A percentile compares a stretch with the other conserved stretches of the same genome.
Evolutionary conservation across 2,329 filamentous ascomycete species (phyloP).

Genomic region (Nothophoma quercina): DNA sequence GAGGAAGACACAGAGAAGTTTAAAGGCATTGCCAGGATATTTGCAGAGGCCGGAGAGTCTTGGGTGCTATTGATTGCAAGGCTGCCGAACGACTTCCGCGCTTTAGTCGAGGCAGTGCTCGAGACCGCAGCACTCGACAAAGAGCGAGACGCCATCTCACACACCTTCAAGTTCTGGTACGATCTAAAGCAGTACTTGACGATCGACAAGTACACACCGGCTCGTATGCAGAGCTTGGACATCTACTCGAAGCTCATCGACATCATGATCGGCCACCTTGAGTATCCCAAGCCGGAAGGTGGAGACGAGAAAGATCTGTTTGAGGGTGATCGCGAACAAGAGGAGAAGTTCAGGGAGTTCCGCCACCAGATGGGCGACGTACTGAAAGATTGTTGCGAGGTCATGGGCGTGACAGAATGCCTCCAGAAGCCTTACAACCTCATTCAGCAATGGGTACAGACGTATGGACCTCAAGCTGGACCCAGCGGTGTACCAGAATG

Average conservation of each 20-base stretch:
- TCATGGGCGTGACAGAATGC: conserved; percentile 92
- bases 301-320: conserved; percentile 84
- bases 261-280: conserved; percentile 87
- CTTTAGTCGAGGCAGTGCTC: conserved; percentile 87
- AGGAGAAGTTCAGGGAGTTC: conserved; percentile 97
- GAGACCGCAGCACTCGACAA: conserved; percentile 88
- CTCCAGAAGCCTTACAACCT: conserved; percentile 85
- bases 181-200: conserved; percentile 97
- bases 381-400: conserved; percentile 94
- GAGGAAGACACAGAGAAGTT: conserved; percentile 86
- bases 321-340: conserved; percentile 91
- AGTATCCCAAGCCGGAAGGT: conserved; percentile 81
- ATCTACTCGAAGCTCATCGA: conserved; percentile 91
- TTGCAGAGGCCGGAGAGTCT: conserved; percentile 90
- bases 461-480: conserved; percentile 78
- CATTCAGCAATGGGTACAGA: conserved; percentile 87
- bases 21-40: conserved; percentile 87
- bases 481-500: conserved; percentile 84
- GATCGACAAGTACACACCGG: conserved; percentile 85
- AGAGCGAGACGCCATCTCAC: conserved; percentile 88
- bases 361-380: conserved; percentile 97
- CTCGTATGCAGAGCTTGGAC: conserved; percentile 77
- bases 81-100: conserved; percentile 80
- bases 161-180: conserved; percentile 98
- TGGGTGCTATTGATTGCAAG: conserved; percentile 94